Evolutionary conservation across 192 early-diverging fungal species (phyloP).

Genomic region (Anaeromyces robustus): DNA sequence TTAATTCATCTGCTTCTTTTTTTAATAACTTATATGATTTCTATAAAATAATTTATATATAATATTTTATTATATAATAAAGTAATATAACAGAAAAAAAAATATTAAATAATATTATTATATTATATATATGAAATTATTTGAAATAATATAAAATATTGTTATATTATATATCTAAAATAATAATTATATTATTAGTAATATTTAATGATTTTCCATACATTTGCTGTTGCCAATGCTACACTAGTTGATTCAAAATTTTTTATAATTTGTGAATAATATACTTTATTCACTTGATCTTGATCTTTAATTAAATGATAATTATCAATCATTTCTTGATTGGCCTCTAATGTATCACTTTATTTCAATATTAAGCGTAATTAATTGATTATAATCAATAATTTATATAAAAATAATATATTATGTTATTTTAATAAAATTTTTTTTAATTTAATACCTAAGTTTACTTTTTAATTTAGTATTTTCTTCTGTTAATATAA

Average conservation of each 20-base stretch:
- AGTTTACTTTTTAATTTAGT: not conserved
- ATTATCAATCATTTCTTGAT: not conserved
- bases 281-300: not conserved
- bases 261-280: not conserved
- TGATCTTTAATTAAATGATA: not conserved
- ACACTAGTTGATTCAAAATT: not conserved
- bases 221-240: not conserved
- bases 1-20: not conserved
- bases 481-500: not conserved
- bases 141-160: too few species aligned
- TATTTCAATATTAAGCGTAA: not conserved
- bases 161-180: too few species aligned
- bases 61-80: too few species aligned
- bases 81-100: too few species aligned
- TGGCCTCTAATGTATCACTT: not conserved
- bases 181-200: too few species aligned
- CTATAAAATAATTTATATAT: not conserved
- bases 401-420: not conserved
- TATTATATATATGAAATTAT: too few species aligned
- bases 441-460: not conserved
- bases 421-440: not conserved
- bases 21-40: not conserved
- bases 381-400: too few species aligned
- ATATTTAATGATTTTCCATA: not conserved
- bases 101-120: too few species aligned